These are phyloP conservation scores for Cryptococcus sp. DNA, from an alignment of 1,284 basidiomycete genomes.

Conservation along the genomic window DNA sequence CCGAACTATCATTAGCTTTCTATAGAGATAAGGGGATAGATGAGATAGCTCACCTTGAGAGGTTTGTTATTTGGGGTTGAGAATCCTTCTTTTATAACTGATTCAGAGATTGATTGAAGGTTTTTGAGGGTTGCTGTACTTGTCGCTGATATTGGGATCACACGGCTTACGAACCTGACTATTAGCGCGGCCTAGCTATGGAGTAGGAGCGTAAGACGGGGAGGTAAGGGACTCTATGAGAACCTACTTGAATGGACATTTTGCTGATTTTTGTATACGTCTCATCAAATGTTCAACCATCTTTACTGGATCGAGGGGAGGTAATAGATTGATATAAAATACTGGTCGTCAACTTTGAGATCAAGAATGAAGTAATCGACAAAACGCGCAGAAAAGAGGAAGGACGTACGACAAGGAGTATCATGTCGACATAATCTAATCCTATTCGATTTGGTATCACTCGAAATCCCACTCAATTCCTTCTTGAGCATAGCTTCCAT, in stretches of 20 bases:
- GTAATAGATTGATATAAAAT: constrained; percentile 29
- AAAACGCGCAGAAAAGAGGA: no score
- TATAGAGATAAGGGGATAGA: constrained; percentile 1
- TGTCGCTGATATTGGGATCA: constrained; percentile 30
- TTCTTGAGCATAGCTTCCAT: constrained; percentile 38
- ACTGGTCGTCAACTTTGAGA: constrained; percentile 16
- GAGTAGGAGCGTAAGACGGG: no score
- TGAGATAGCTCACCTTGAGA: constrained; percentile 18
- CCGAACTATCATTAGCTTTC: constrained; percentile 24
- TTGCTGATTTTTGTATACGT: constrained; percentile 28
- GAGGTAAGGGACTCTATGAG: no score
- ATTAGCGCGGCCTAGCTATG: background rate
- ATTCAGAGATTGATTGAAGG: constrained; percentile 18
- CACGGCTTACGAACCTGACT: constrained; percentile 28
- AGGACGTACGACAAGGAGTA: constrained; percentile 1
- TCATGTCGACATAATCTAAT: constrained; percentile 27
- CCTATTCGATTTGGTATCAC: constrained; percentile 28
- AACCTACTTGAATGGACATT: constrained; percentile 29
- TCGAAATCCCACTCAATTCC: constrained; percentile 31
- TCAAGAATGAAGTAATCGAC: background rate
- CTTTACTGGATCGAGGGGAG: constrained; percentile 30
- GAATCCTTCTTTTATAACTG: constrained; percentile 19
- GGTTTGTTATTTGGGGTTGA: constrained; percentile 12
- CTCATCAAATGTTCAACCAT: constrained; percentile 34
- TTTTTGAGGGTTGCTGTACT: constrained; percentile 22